These are phyloP conservation scores for Knoxdaviesia capensis DNA, from an alignment of 2,329 filamentous ascomycete species.

Conservation along the genomic window DNA sequence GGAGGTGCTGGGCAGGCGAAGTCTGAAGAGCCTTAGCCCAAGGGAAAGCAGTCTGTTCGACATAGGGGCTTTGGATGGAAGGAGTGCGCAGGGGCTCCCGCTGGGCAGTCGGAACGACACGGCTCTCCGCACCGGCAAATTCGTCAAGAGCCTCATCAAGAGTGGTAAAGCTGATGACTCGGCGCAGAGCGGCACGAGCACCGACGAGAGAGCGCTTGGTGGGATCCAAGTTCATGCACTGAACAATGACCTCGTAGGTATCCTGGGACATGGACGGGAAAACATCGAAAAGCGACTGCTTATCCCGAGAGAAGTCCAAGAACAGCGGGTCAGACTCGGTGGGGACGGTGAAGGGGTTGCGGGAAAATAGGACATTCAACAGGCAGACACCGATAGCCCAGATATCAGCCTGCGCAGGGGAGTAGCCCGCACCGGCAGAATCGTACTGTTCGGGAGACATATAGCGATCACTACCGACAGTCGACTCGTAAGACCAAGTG, in stretches of 20 bases:
- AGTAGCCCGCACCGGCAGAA: constrained; percentile 70
- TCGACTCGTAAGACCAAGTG: constrained; percentile 77
- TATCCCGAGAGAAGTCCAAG: constrained; percentile 79
- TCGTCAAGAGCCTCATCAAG: constrained; percentile 83
- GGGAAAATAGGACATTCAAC: constrained; percentile 88
- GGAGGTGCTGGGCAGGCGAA: constrained; percentile 44
- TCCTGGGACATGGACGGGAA: constrained; percentile 98
- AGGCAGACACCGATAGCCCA: constrained; percentile 97
- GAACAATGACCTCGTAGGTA: constrained; percentile 79
- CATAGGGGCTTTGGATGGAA: constrained; percentile 71
- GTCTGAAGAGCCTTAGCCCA: constrained; percentile 84
- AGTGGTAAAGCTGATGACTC: constrained; percentile 79
- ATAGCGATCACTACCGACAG: constrained; percentile 92
- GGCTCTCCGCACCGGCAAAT: constrained; percentile 69
- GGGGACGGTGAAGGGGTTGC: constrained; percentile 86
- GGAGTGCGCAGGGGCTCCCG: constrained; percentile 90
- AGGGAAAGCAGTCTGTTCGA: constrained; percentile 71
- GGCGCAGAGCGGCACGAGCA: constrained; percentile 57
- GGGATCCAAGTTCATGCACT: constrained; percentile 83
- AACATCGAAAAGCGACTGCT: constrained; percentile 90
- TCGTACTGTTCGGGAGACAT: constrained; percentile 99
- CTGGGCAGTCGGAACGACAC: constrained; percentile 65
- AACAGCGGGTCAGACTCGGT: constrained; percentile 84
- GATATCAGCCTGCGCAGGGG: constrained; percentile 79
- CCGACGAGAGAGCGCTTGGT: constrained; percentile 65